A percentile compares a stretch with the other conserved stretches of the same genome.
These are phyloP conservation scores for Taphrina flavorubra DNA, from an alignment of 1,139 yeast species.

Conservation along the genomic window DNA sequence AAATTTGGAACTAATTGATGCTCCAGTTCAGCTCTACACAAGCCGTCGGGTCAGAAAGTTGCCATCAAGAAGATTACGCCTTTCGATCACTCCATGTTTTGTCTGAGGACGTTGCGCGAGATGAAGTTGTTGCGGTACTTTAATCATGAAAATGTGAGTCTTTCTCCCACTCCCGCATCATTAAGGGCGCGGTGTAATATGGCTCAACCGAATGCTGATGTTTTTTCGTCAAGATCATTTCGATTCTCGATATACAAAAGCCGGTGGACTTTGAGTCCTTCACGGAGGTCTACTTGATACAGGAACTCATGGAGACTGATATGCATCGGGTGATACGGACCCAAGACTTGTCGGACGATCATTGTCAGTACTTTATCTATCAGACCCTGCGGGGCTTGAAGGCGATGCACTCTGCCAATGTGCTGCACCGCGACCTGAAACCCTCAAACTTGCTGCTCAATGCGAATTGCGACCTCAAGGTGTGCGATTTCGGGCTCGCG, in stretches of 20 bases:
- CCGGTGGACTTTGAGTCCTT: conserved; percentile 78
- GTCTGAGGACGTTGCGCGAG: conserved; percentile 87
- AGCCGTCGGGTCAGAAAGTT: conserved; percentile 85
- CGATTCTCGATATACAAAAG: conserved; percentile 86
- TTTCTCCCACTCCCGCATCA: background rate
- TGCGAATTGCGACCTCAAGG: conserved; percentile 89
- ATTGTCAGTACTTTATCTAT: conserved; percentile 88
- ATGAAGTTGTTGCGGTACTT: conserved; percentile 85
- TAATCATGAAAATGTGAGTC: conserved; percentile 73
- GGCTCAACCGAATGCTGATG: background rate
- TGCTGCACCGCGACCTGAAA: conserved; percentile 89
- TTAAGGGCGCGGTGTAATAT: too few relatives aligned
- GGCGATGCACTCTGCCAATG: conserved; percentile 88
- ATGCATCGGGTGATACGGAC: conserved; percentile 87
- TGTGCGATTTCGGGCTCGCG: conserved; percentile 95
- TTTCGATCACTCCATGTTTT: conserved; percentile 88
- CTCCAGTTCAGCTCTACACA: conserved; percentile 73
- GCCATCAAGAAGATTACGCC: conserved; percentile 96
- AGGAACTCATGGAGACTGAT: conserved; percentile 96
- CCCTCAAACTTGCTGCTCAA: conserved; percentile 86
- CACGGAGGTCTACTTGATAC: conserved; percentile 86
- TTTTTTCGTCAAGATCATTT: conserved; percentile 59
- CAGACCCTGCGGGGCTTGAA: conserved; percentile 89
- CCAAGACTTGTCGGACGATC: conserved; percentile 85
- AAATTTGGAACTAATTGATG: background rate